Base-by-base conservation (phyloP, 1,284 basidiomycete species). In the Pterulicium gracile region DNA sequence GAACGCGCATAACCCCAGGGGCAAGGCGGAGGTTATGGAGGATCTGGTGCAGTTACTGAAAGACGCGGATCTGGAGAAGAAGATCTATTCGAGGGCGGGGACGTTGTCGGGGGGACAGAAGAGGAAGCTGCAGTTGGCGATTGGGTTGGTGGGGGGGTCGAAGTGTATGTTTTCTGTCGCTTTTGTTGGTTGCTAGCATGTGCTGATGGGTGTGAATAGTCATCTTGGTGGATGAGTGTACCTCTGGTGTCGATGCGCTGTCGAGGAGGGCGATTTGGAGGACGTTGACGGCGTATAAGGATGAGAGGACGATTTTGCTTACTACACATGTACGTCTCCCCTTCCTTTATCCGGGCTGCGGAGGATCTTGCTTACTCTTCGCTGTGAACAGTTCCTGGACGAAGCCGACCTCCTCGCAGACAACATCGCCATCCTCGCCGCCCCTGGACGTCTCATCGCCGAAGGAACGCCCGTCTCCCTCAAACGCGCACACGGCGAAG, bases 371-470 rank as follows among this genome's bases (percentile, higher is more conserved):
- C 36, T 7, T 39, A 5, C 15, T 10, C 19, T 17, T 7, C n/a
- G 7, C 19, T 7, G 4, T 39, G 7, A 49, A 14, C 52, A 79
- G 73, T 84, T 88, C 61, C 68, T 88, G 3, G 86, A 90, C 53
- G 86, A 90, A 62, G 85, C 85, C 0, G 87, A 89, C 56, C 67
- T 88, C 13, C 65, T 90, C 5, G 87, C 79, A 0, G 86, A 89
- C 53, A 68, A 75, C 13, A 84, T 90, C 43, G 81, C 81, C 0
- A 81, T 89, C 43, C 66, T 90, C 3, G 79, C 81, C 17, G 75
- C 81, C 0, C 87, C 86, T 2, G 87, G 86, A 7, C 81, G 78
- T 52, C 65, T 88, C 1, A 72, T 89, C 2, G 85, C 84, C 0
- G 67, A 78, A 40, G 86, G 83, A 4, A 72, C 80, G 1, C 87